Percentiles rank a stretch among this genome's conserved stretches.
phyloP scores from a whole-genome alignment of 352 stramenopile species.

The Elongisporangium undulatum region DNA sequence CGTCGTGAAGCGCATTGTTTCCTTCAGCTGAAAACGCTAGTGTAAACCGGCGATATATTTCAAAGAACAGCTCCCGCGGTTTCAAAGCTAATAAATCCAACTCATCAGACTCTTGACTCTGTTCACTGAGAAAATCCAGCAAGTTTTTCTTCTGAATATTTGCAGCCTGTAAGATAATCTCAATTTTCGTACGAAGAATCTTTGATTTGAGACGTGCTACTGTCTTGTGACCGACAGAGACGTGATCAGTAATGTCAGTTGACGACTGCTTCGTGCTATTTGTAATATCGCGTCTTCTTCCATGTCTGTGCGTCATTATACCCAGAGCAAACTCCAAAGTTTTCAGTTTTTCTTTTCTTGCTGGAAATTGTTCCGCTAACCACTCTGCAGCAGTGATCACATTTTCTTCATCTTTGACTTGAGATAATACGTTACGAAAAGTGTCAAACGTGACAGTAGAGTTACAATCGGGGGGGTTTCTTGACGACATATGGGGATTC shows the following conservation, averaged over 20 bases:
- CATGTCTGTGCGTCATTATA: background rate
- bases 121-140: constrained; percentile 11
- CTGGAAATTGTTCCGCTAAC: constrained; percentile 41
- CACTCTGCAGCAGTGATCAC: constrained; percentile 47
- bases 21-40: constrained; percentile 21
- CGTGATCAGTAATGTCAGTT: constrained; percentile 1
- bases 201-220: constrained; percentile 29
- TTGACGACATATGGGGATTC: background rate
- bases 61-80: constrained; percentile 31
- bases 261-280: background rate
- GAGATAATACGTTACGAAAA: constrained; percentile 24
- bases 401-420: constrained; percentile 21
- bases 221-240: constrained; percentile 31
- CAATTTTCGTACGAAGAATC: constrained; percentile 28
- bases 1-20: constrained; percentile 21
- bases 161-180: constrained; percentile 25
- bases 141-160: constrained; percentile 12
- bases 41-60: constrained; percentile 41
- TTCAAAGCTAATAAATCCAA: constrained; percentile 14
- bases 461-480: background rate
- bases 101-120: constrained; percentile 18
- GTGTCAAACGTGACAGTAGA: constrained; percentile 8
- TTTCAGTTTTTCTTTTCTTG: constrained; percentile 33
- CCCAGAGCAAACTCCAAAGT: constrained; percentile 40
- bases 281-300: background rate